Base-by-base conservation (phyloP, 805 yeast species). In the baker's yeast (Saccharomyces cerevisiae) region DNA sequence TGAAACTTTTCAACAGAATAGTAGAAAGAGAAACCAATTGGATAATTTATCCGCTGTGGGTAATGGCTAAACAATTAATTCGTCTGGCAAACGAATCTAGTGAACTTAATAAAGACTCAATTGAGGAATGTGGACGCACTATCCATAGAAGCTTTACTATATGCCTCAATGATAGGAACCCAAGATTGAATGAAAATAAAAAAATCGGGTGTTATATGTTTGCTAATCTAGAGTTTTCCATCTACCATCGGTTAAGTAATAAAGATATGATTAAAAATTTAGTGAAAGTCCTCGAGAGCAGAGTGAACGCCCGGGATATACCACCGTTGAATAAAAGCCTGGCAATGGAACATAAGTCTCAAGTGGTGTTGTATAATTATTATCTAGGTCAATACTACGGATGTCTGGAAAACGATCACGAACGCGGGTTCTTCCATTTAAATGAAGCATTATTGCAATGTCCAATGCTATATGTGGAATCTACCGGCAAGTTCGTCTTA, bases 101-200 rank as follows among this genome's bases (percentile, higher is more conserved):
- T 11, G 50, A 31, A 6, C 47, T 46, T 8, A 51, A 41, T 26
- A 46, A 36, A 14, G 51, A 29, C 46, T 48, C 51, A 47, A 64
- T 78, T 43, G 87, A 83, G 54, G 75, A 73, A 48, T 78, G 87
- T 46, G 84, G 88, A 0, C 73, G 83, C 56, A 76, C 84, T 2
- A 75, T 89, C 53, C 89, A 89, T 67, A 77, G 82, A 56, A 79
- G 91, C 6, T 86, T 89, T 71, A 87, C 85, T 55, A 65, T 86
- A 3, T 87, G 96, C 57, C 73, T 90, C 47, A 87, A 87, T 58
- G 97, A 90, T 68, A 78, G 91, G 55, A 82, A 82, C 56, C 78
- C 80, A n/a, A 79, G 78, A 28, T 49, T 68, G 22, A 51, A 49
- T 0, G 61, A 62, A 13, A 80, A 85, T 56, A 85, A 87, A 64